Conservation (phyloP, 2,329 filamentous ascomycete species). For the Ampelomyces quisqualis region DNA sequence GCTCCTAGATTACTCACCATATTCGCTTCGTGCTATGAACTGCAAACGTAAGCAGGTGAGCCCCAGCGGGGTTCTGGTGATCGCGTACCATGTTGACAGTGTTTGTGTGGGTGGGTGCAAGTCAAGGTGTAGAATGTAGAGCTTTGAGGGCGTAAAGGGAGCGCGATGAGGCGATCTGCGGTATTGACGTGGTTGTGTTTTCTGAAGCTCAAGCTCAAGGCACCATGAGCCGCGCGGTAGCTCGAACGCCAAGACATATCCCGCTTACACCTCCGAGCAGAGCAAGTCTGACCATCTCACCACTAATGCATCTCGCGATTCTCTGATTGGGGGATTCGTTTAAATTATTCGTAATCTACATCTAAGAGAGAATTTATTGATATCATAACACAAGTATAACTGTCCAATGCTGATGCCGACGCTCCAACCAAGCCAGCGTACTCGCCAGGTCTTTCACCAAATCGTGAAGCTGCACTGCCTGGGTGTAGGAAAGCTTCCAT, state of each 20-base stretch:
- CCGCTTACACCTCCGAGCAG: constrained; percentile 3
- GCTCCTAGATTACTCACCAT: constrained; percentile 86
- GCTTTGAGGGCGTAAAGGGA: neutral
- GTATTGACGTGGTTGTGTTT: constrained; percentile 20
- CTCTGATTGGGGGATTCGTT: too few relatives aligned
- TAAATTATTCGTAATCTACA: too few relatives aligned
- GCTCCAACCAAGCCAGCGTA: neutral
- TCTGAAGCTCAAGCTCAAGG: constrained; percentile 31
- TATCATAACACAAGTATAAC: neutral
- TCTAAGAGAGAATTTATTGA: neutral
- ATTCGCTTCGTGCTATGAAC: constrained; percentile 99
- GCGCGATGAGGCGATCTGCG: constrained; percentile 3
- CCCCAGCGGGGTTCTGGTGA: constrained; percentile 26
- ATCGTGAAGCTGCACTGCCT: too few relatives aligned
- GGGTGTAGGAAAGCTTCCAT: too few relatives aligned
- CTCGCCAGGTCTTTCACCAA: too few relatives aligned
- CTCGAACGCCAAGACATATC: constrained; percentile 20
- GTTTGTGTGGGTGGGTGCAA: constrained; percentile 7
- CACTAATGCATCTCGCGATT: too few relatives aligned
- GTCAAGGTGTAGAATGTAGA: neutral
- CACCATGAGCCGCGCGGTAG: constrained; percentile 29
- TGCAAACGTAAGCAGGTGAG: constrained; percentile 35
- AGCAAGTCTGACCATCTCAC: too few relatives aligned
- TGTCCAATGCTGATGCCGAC: neutral
- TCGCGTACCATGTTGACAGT: constrained; percentile 37